Evolutionary conservation across 2,329 filamentous ascomycete genomes (phyloP).

Genomic region (Lecanicillium sp.): DNA sequence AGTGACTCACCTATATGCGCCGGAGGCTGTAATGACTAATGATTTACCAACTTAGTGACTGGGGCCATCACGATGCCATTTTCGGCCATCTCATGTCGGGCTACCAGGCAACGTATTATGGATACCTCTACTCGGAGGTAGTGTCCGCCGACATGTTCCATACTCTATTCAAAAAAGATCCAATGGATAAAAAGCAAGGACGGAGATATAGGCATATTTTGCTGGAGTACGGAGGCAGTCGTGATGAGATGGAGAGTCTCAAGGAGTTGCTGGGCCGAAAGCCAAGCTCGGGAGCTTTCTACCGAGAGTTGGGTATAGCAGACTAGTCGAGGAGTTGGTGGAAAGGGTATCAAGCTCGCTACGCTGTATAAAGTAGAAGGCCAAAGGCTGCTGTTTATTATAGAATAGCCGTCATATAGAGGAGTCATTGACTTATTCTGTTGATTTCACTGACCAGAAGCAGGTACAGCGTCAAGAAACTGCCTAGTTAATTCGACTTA

Average conservation of each 20-base stretch:
- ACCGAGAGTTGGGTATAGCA: conserved; percentile 58
- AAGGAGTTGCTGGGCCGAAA: conserved; percentile 71
- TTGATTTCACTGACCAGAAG: too few relatives aligned
- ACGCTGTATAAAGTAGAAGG: too few relatives aligned
- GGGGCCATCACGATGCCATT: conserved; percentile 71
- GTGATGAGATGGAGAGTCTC: conserved; percentile 73
- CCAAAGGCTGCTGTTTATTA: too few relatives aligned
- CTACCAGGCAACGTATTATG: conserved; percentile 81
- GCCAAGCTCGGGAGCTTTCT: conserved; percentile 72
- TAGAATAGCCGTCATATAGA: too few relatives aligned
- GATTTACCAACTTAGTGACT: conserved; percentile 41
- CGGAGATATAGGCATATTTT: conserved; percentile 71
- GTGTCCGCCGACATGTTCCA: conserved; percentile 85
- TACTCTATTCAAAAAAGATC: conserved; percentile 66
- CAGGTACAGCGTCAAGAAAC: too few relatives aligned
- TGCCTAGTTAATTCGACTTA: too few relatives aligned
- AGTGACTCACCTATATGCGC: too few relatives aligned
- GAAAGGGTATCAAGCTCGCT: too few relatives aligned
- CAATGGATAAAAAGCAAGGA: conserved; percentile 68
- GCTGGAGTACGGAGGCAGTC: conserved; percentile 66
- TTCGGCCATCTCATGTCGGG: conserved; percentile 82
- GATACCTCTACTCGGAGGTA: conserved; percentile 65
- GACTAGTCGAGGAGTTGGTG: too few relatives aligned
- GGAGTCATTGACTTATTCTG: too few relatives aligned
- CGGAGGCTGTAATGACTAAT: too few relatives aligned